Conservation (phyloP, 495 filamentous ascomycete genomes). For the Collariella sp. region DNA sequence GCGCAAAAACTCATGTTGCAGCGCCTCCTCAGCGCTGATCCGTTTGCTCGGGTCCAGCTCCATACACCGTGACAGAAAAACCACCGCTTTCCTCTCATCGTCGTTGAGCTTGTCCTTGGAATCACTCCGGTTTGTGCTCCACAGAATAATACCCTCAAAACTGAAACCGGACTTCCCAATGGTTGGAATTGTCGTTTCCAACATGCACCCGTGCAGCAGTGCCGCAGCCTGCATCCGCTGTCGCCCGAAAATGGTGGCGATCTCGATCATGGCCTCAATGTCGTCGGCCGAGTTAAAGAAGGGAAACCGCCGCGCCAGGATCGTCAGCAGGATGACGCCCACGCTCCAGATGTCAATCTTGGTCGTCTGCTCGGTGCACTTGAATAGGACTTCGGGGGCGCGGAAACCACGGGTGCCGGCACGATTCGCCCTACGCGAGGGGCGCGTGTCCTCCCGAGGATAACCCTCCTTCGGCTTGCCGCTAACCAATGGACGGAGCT, state of each 20-base stretch:
- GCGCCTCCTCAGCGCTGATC: slow-evolving; percentile 63
- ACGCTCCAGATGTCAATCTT: slow-evolving; percentile 97
- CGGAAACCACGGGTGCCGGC: slow-evolving; percentile 95
- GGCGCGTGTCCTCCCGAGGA: slow-evolving; percentile 78
- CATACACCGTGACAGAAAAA: slow-evolving; percentile 59
- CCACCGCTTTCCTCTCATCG: slow-evolving; percentile 56
- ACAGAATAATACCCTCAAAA: slow-evolving; percentile 87
- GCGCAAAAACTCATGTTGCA: slow-evolving; percentile 66
- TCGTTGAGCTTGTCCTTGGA: slow-evolving; percentile 39
- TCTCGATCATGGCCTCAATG: slow-evolving; percentile 93
- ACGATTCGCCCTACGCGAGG: slow-evolving; percentile 81
- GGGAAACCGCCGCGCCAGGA: slow-evolving; percentile 82
- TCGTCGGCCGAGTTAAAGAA: slow-evolving; percentile 98
- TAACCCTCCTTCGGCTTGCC: slow-evolving; percentile 55
- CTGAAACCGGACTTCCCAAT: slow-evolving; percentile 76
- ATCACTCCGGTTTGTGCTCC: slow-evolving; percentile 63
- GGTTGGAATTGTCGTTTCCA: slow-evolving; percentile 85
- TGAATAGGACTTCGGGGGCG: slow-evolving; percentile 92
- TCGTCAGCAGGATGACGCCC: slow-evolving; percentile 85
- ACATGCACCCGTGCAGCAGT: slow-evolving; percentile 70
- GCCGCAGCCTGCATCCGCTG: slow-evolving; percentile 74
- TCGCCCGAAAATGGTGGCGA: slow-evolving; percentile 88
- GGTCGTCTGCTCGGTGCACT: slow-evolving; percentile 93
- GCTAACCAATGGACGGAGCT: slow-evolving; percentile 34
- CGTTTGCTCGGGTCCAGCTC: slow-evolving; percentile 61